A percentile compares a stretch with the other conserved stretches of the same genome.
phyloP scores from a whole-genome alignment of 306 rosid genomes.

The Cucurbita pepo region DNA sequence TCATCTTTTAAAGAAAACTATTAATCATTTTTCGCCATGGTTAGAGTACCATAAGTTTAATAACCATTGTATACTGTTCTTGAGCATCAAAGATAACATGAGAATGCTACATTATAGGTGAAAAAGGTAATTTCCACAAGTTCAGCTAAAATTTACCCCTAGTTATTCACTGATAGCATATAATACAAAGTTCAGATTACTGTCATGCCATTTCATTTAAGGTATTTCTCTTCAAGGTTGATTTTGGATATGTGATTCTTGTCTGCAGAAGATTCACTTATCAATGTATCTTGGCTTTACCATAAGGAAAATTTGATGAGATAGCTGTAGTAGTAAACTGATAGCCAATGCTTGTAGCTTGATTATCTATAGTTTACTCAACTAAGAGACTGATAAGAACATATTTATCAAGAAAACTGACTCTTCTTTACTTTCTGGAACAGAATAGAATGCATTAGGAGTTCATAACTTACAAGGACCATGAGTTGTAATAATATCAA shows the following conservation, averaged over 20 bases:
- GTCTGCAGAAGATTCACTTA: background rate
- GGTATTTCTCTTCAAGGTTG: background rate
- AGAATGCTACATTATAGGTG: background rate
- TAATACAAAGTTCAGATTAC: background rate
- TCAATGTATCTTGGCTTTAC: background rate
- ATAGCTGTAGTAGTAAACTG: background rate
- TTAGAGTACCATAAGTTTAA: too few species aligned
- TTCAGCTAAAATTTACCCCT: background rate
- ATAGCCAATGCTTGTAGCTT: background rate
- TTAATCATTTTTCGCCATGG: too few species aligned
- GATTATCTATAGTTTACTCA: background rate
- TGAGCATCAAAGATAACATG: background rate
- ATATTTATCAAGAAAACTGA: background rate
- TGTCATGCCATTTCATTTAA: background rate
- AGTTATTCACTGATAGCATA: background rate
- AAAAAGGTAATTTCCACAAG: background rate
- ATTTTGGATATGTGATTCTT: background rate
- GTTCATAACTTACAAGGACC: background rate
- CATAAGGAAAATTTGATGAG: background rate
- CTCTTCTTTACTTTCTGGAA: background rate
- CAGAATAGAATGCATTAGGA: background rate
- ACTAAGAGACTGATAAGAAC: background rate
- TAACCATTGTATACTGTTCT: background rate
- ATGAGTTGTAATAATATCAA: background rate
- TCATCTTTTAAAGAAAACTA: too few species aligned